Evolutionary conservation across 1,284 basidiomycete genomes (phyloP), one percentile per base, ranked within the genome.

Genomic region (Cutaneotrichosporon daszewskae): DNA sequence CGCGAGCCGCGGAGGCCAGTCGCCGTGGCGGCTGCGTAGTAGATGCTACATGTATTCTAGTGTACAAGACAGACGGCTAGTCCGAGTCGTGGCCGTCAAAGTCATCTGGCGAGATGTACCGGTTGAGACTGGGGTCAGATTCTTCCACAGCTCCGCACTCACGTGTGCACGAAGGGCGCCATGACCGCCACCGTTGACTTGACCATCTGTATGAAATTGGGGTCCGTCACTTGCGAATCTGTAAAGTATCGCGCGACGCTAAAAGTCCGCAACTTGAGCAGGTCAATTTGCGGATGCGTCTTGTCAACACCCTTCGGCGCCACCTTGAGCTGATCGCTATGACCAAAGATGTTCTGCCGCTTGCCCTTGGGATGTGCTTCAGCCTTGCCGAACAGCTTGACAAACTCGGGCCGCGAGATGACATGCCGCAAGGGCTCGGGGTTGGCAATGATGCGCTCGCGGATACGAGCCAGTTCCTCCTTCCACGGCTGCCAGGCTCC

Each of bases 271-370:
- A 87, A 83, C 65, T 87, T 88, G 51, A 94, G 69, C 43, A 92
- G 69, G 62, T 88, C 87, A 50, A 92, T 92, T 62, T 91, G 85
- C 67, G 75, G 74, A 62, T 94, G 88, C 17, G 75, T 76, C 68
- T 88, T 92, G 43, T 80, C 79, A n/a, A 90, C 70, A 0, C 89
- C 89, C 62, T 91, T 91, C 1, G 88, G 88, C 10, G 88, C 86
- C 3, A 80, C 79, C 69, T 91, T 92, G 37, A 91, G 72, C 60
- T 86, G 82, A 57, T 87, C 87, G 4, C 87, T 84, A 45, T 69
- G 66, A 0, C 88, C 88, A 66, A 88, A 91, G 3, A 92, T 79
- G 61, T 78, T 90, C 60, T 79, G 77, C 38, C 80, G 71, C 44
- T 74, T 64, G 25, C 84, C 83, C 35, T 82, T 76, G 5, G 78